These are phyloP conservation scores for Papiliotrema fonsecae DNA, from an alignment of 1,284 basidiomycete species.

Conservation along the genomic window DNA sequence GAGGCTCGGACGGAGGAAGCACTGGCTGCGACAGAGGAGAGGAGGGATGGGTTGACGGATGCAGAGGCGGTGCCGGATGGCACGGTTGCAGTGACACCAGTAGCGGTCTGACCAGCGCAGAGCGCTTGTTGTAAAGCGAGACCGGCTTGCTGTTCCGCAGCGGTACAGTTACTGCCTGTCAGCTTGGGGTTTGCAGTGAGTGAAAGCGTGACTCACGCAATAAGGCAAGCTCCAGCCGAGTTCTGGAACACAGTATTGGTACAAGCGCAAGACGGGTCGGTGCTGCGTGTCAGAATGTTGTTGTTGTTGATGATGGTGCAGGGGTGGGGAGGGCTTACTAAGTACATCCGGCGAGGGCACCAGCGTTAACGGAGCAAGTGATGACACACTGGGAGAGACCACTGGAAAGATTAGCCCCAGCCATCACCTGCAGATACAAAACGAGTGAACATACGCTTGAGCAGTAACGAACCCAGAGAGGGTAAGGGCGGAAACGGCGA, in stretches of 20 bases:
- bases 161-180: constrained; percentile 28
- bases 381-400: constrained; percentile 26
- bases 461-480: constrained; percentile 9
- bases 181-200: background rate
- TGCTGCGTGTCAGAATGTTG: constrained; percentile 7
- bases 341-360: constrained; percentile 19
- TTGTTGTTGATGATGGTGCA: background rate
- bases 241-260: constrained; percentile 32
- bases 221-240: constrained; percentile 28
- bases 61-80: constrained; percentile 15
- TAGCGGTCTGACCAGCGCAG: constrained; percentile 14
- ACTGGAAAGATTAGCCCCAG: too few relatives aligned
- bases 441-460: constrained; percentile 9
- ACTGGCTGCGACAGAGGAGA: constrained; percentile 7
- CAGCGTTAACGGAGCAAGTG: constrained; percentile 21
- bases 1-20: background rate
- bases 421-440: too few relatives aligned
- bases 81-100: constrained; percentile 16
- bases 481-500: constrained; percentile 13
- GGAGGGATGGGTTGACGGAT: constrained; percentile 12
- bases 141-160: constrained; percentile 26
- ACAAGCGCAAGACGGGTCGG: constrained; percentile 40
- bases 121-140: constrained; percentile 23
- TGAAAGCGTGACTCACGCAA: constrained; percentile 16
- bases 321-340: constrained; percentile 3